Evolutionary conservation across 106 monocot genomes (phyloP), one percentile per base, ranked within the genome.

Genomic region (Cymbidium sinense): DNA sequence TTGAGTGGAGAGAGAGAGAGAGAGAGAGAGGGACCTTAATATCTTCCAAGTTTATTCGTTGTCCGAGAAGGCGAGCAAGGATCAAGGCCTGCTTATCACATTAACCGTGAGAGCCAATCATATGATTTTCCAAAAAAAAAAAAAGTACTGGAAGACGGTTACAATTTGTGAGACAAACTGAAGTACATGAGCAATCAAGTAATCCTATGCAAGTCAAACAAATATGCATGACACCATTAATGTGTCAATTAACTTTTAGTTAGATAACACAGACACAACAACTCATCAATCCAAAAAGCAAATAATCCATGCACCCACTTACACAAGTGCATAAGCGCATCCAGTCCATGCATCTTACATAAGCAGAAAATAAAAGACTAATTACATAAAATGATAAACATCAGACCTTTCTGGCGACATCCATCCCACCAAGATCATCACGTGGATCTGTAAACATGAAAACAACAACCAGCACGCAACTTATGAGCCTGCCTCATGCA

Each of bases 341-440:
- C 31, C 28, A 67, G 67, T 34, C 71, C n/a, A 34, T 2, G 21
- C 31, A 29, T 13, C 15, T 19, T 21, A 71, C 11, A 71, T 23
- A 71, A 17, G 31, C 4, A 37, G 6, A 71, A 71, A 35, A 25
- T 43, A 28, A 27, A 78, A 33, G 21, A 3, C 31, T 29, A 37
- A 34, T 21, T 44, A 39, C 13, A 73, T 19, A 76, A 43, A 34
- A 51, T 17, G 27, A 43, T 19, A 55, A 5, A 55, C 41, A 5
- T 55, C 75, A 25, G 17, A 99, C 99, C 99, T 99, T 99, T 87
- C 99, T 95, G 75, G 99, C 99, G 21, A 99, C 95, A 85, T 99
- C 99, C 87, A 89, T 99, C 50, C 99, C 99, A 91, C 92, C 84
- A 8, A 99, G 86, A 80, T 99, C 99, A 91, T 99, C 99, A 72